Base-by-base conservation (phyloP, 352 stramenopile species). In the Elongisporangium anandrum region DNA sequence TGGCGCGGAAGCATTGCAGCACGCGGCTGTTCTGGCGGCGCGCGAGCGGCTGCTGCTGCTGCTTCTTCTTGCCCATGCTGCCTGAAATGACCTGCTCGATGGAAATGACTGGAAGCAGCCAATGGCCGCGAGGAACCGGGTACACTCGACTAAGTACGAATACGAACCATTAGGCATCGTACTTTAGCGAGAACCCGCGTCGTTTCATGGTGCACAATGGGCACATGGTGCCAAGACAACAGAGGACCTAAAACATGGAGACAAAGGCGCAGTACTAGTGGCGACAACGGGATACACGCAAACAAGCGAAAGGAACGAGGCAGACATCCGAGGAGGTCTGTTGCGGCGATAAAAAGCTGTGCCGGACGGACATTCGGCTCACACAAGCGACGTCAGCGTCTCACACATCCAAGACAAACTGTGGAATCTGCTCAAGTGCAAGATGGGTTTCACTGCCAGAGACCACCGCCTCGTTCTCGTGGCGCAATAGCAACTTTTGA, bases 1-100 rank as follows among this genome's bases (percentile, higher is more conserved):
- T 88, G 22, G 92, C 87, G n/a, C 90, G 87, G 72, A 96, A 98
- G 38, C 87, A 80, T 61, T 96, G 84, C 57, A 96, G 73, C 54
- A 95, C 57, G 56, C 81, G 78, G 61, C 82, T 92, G 60, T 80
- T 80, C 64, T 88, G 79, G 53, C 76, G 73, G 21, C 77, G 79
- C 21, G 75, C 77, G 47, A 86, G 69, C 57, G 68, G 57, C 59
- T 77, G 52, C 53, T 41, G 57, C 6, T 39, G n/a, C n/a, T 55
- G 41, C 69, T 78, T 77, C 41, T 39, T 34, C 29, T 47, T 68
- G 54, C 50, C 17, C 4, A 48, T 24, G 50, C 64, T 54, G 19
- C 19, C n/a, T n/a, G n/a, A n/a, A n/a, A n/a, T 49, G 50, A 58
- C 47, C 34, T 54, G 51, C 60, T 70, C 49, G 17, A 9, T 49